Percentiles rank a stretch among this genome's conserved stretches.
Conservation (phyloP, 441 rosid species). For the Jatropha multifida region DNA sequence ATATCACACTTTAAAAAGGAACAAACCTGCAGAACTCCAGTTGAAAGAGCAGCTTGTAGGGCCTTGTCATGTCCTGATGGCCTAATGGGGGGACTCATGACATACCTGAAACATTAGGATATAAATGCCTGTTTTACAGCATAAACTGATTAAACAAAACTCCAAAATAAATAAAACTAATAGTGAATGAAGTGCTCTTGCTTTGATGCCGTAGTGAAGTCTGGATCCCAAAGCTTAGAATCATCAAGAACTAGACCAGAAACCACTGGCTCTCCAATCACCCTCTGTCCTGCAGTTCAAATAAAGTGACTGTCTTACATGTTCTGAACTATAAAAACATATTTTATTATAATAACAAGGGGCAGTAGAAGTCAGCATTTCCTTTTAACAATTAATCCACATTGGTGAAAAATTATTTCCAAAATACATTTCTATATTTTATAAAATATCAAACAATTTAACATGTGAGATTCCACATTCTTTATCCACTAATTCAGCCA, state of each 20-base stretch:
- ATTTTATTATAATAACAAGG: background rate
- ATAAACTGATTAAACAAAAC: constrained; percentile 4
- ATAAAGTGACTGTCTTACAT: constrained; percentile 10
- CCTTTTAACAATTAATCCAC: background rate
- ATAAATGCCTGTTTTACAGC: constrained; percentile 17
- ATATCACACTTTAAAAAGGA: constrained; percentile 9
- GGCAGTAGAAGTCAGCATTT: background rate
- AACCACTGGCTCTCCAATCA: constrained; percentile 90
- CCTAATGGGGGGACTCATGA: constrained; percentile 98
- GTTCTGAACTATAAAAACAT: background rate
- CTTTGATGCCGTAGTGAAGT: constrained; percentile 82
- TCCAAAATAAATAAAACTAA: constrained; percentile 2
- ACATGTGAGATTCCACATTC: background rate
- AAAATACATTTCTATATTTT: too few species aligned
- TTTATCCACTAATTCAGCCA: background rate
- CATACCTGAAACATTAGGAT: constrained; percentile 58
- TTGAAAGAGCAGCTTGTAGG: constrained; percentile 86
- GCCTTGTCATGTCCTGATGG: constrained; percentile 79
- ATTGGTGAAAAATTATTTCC: background rate
- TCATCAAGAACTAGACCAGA: constrained; percentile 89
- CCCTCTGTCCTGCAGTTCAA: constrained; percentile 74
- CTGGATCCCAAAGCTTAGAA: constrained; percentile 84
- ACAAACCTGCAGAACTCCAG: constrained; percentile 83
- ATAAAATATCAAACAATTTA: background rate
- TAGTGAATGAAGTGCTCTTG: constrained; percentile 26